These are phyloP conservation scores for Meripilus lineatus DNA, from an alignment of 1,284 basidiomycete genomes.

Conservation along the genomic window DNA sequence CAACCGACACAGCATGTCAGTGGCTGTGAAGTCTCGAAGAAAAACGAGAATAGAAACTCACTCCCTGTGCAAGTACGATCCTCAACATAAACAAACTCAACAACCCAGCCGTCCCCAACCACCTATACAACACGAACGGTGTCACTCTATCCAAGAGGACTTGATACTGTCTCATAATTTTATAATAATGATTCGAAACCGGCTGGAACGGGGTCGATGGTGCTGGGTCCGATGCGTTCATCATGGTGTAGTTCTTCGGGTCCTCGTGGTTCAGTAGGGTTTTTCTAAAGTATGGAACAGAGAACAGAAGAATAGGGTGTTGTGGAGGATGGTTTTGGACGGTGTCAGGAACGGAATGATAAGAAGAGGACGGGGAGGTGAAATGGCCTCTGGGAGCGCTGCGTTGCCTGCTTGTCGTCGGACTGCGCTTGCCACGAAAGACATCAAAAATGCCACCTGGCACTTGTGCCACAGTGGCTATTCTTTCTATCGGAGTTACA, in stretches of 20 bases:
- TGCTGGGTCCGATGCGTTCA: conserved; percentile 42
- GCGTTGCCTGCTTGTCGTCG: too few relatives aligned
- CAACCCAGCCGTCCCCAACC: conserved; percentile 77
- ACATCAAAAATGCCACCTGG: too few relatives aligned
- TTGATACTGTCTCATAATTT: conserved; percentile 71
- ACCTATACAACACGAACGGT: conserved; percentile 84
- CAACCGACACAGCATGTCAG: conserved; percentile 1
- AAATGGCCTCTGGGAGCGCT: too few relatives aligned
- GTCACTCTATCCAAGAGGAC: conserved; percentile 87
- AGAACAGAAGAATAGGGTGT: too few relatives aligned
- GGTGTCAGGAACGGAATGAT: too few relatives aligned
- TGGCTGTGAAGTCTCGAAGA: background rate
- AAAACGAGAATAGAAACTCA: conserved; percentile 39
- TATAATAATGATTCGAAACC: conserved; percentile 43
- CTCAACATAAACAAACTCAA: conserved; percentile 80
- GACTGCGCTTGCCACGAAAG: too few relatives aligned
- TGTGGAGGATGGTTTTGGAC: too few relatives aligned
- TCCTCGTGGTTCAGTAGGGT: too few relatives aligned
- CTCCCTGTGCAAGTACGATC: conserved; percentile 87
- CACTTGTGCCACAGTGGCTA: too few relatives aligned
- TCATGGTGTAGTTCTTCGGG: conserved; percentile 31
- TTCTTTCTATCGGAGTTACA: too few relatives aligned
- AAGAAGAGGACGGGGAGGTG: too few relatives aligned
- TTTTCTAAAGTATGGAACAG: too few relatives aligned
- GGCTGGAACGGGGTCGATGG: conserved; percentile 49